Conservation (phyloP, 2,329 filamentous ascomycete genomes). For the Venturia asperata region DNA sequence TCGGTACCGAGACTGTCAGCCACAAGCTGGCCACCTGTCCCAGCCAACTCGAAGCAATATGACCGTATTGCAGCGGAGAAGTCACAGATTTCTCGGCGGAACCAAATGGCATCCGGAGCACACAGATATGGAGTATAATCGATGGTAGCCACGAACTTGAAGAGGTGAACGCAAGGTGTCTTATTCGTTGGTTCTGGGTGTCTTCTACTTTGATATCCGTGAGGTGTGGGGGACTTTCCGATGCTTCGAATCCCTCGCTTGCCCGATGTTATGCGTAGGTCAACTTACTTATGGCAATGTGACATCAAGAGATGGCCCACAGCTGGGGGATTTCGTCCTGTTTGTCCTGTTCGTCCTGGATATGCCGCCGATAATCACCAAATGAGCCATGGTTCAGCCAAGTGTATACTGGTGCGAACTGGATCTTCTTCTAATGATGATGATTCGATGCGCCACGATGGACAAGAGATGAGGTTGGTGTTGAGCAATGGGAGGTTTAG, state of each 20-base stretch:
- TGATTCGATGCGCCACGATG: too few species aligned
- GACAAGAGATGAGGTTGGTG: not conserved
- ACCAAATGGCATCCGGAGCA: constrained; percentile 63
- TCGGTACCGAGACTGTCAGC: constrained; percentile 61
- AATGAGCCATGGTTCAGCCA: constrained; percentile 85
- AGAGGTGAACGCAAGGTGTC: constrained; percentile 58
- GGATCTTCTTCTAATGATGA: too few species aligned
- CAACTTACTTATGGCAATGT: constrained; percentile 67
- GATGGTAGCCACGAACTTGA: constrained; percentile 69
- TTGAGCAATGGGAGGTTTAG: too few species aligned
- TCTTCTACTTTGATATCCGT: constrained; percentile 58
- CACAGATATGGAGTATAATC: constrained; percentile 68
- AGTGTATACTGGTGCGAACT: constrained; percentile 57
- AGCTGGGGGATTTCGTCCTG: constrained; percentile 58
- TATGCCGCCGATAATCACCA: constrained; percentile 60
- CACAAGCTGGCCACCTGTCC: constrained; percentile 53
- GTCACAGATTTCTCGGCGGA: constrained; percentile 60
- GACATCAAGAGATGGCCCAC: constrained; percentile 77
- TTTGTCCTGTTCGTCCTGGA: constrained; percentile 53
- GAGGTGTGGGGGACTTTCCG: constrained; percentile 60
- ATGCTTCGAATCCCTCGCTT: not conserved
- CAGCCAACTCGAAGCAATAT: constrained; percentile 59
- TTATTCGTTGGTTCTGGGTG: constrained; percentile 40
- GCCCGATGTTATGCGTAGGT: not conserved
- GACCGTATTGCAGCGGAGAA: constrained; percentile 54